These are phyloP conservation scores for Mycogone perniciosa DNA, from an alignment of 2,329 filamentous ascomycete genomes.

Conservation along the genomic window DNA sequence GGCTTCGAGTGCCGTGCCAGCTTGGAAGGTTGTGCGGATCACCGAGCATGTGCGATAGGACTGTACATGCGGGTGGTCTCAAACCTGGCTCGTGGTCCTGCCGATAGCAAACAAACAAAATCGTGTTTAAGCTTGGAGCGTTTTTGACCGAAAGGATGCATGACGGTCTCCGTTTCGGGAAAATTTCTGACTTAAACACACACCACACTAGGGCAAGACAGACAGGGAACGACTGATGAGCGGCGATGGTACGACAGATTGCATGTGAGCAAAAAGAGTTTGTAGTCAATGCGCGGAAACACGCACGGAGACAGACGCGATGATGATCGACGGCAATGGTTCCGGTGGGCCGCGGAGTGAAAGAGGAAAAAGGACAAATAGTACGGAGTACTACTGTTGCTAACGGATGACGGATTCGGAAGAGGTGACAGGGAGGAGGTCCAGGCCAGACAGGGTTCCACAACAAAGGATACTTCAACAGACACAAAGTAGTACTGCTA, in stretches of 20 bases:
- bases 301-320: conserved; percentile 1
- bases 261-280: conserved; percentile 7
- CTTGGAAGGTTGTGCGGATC: neutral
- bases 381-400: neutral
- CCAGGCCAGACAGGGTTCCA: neutral
- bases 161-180: conserved; percentile 2
- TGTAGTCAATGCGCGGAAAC: conserved; percentile 7
- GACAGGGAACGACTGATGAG: conserved; percentile 1
- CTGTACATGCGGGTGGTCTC: neutral
- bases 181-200: neutral
- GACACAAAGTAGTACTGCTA: neutral
- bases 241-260: conserved; percentile 8
- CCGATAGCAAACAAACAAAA: conserved; percentile 1
- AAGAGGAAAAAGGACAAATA: neutral
- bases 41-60: too few species aligned
- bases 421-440: neutral
- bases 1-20: neutral
- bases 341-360: conserved; percentile 10
- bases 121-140: neutral
- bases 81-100: neutral
- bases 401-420: neutral
- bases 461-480: neutral
- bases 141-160: neutral
- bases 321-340: conserved; percentile 14
- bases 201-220: neutral